Evolutionary conservation across 768 basidiomycete species (phyloP).

Genomic region (Mycena chlorophos): DNA sequence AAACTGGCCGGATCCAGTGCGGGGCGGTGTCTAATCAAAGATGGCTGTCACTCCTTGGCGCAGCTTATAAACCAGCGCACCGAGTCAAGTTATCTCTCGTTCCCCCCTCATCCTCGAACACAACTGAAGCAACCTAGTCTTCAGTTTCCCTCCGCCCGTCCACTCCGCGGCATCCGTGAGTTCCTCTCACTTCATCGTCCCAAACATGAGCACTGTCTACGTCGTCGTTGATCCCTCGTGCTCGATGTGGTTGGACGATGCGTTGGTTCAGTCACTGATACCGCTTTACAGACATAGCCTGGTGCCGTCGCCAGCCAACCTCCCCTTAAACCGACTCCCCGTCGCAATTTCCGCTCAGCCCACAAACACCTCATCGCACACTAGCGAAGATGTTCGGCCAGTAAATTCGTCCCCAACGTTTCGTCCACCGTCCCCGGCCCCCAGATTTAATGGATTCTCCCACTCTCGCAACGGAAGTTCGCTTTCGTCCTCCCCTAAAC

Average conservation of each 20-base stretch:
- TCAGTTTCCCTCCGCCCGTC: background rate
- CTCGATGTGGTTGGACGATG: slow-evolving; percentile 2
- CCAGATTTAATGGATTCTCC: slow-evolving; percentile 23
- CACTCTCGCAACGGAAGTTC: slow-evolving; percentile 40
- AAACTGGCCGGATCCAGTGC: background rate
- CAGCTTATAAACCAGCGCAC: background rate
- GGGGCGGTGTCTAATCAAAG: background rate
- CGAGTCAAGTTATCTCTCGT: background rate
- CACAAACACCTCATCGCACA: slow-evolving; percentile 1
- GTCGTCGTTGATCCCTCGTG: background rate
- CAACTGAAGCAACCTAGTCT: slow-evolving; percentile 1
- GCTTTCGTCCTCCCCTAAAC: slow-evolving; percentile 31
- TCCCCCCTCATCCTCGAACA: background rate
- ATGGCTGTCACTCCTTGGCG: background rate
- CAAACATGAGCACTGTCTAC: background rate
- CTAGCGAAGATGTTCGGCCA: slow-evolving; percentile 17
- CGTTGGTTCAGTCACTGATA: slow-evolving; percentile 16
- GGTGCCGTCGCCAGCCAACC: slow-evolving; percentile 15
- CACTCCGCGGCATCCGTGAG: background rate
- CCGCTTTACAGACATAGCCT: slow-evolving; percentile 19
- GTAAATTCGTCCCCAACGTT: slow-evolving; percentile 13
- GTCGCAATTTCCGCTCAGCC: slow-evolving; percentile 20
- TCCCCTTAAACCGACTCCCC: background rate
- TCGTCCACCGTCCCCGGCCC: slow-evolving; percentile 20
- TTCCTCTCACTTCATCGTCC: background rate